Evolutionary conservation across 306 rosid species (phyloP), one percentile per base, ranked within the genome.

Genomic region (Sphenostylis stenocarpa): DNA sequence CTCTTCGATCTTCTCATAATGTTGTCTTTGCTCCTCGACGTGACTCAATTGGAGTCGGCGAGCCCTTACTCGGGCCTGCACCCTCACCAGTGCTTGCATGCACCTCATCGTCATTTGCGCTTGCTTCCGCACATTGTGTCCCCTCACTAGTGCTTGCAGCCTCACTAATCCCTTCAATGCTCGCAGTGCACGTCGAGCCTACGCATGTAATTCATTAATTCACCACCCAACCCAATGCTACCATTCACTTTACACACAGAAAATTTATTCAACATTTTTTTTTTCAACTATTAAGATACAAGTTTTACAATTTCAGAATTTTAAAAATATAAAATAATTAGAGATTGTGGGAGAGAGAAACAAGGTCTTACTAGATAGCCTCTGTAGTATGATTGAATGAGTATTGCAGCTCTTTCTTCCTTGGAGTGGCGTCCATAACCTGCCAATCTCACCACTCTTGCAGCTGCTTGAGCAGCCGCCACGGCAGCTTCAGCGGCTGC

Each of bases 41-140:
- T 78, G 79, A 20, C 84, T 80, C 70, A 94, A 65, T 49, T 88
- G 91, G 76, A 95, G 72, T 73, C 99, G 81, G 20, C 94, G 88
- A 14, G 94, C 94, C 29, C 91, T 83, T 15, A 95, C 97, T 81
- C 92, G 84, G 15, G 88, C 91, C 45, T 95, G 99, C 7, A 92
- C 99, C 0, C 99, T 80, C 3, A 95, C 99, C 31, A 95, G 73
- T 6, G 97, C 99, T 80, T 95, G 97, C 97, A 95, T 95, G 72
- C 99, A 92, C 2, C 97, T 87, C 99, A 95, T 95, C 31, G 99
- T 95, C 96, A 90, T 85, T 26, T 89, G 92, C 15, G 99, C 97
- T 86, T 95, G 99, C 84, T 92, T 95, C n/a, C 99, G 64, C 48
- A 95, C 99, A 29, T 92, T 92, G 45, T 95, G 89, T 16, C 99